Evolutionary conservation across 208 protist genomes (phyloP).

Genomic region (Phytomonas sp.): DNA sequence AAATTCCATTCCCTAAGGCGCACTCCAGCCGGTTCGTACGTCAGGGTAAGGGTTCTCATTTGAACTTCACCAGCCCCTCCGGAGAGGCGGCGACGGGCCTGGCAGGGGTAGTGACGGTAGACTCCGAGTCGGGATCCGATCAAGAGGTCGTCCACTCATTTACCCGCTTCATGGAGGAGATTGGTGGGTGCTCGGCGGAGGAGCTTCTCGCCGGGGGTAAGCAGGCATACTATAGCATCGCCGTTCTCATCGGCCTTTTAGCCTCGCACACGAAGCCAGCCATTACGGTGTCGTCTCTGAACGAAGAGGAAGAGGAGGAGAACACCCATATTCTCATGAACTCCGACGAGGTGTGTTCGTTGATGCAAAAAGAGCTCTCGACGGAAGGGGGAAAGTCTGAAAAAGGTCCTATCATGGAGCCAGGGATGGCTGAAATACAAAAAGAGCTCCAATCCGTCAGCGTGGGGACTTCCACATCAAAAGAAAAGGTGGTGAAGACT

Average conservation of each 20-base stretch:
- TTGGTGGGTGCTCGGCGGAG: slow-evolving; percentile 37
- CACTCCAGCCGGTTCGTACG: not conserved
- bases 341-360: not conserved
- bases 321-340: not conserved
- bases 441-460: not conserved
- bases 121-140: not conserved
- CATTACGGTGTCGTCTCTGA: not conserved
- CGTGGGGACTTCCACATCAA: not conserved
- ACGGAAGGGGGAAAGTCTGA: no score
- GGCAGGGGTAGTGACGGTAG: no score
- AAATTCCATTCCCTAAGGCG: not conserved
- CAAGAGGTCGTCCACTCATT: slow-evolving; percentile 36
- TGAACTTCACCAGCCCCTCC: no score
- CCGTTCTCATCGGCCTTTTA: slow-evolving; percentile 27
- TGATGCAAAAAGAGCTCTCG: not conserved
- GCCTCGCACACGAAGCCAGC: slow-evolving; percentile 19
- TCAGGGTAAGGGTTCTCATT: no score
- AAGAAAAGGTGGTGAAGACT: slow-evolving; percentile 18
- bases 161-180: slow-evolving; percentile 32
- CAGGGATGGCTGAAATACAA: no score
- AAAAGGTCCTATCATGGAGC: no score
- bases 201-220: slow-evolving; percentile 57
- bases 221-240: slow-evolving; percentile 61
- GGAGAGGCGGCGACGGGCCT: no score
- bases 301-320: not conserved